Evolutionary conservation across 352 stramenopile genomes (phyloP), one percentile per base, ranked within the genome.

Genomic region (Peronospora farinosa): DNA sequence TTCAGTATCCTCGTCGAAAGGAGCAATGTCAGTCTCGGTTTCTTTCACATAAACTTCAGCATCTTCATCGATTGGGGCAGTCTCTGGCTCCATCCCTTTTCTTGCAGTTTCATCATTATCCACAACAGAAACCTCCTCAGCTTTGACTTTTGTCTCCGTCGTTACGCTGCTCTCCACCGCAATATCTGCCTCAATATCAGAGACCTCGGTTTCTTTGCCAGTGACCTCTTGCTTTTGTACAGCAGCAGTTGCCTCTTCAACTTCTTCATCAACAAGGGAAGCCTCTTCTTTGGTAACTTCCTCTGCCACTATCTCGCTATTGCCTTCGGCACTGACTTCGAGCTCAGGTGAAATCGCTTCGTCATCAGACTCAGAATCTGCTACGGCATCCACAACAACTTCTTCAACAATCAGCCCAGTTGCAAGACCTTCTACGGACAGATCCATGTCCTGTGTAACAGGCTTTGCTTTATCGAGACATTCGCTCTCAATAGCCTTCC

Each of bases 401-500:
- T 39, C 23, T 11, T 53, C 50, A 4, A 48, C 51, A 56, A 25
- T 37, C 11, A n/a, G 2, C 13, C 23, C n/a, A 6, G n/a, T n/a
- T 6, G 12, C 32, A 16, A 16, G 7, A 16, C 4, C 32, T 37
- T 8, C 11, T 37, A 16, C 10, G 10, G 13, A 11, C 12, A 37
- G 12, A 16, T n/a, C 11, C 5, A 16, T 37, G 13, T 16, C 32
- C 32, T 8, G 32, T n/a, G 5, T 30, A 23, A 16, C 27, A 9
- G 41, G 2, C 21, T 47, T 15, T 9, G 41, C 15, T 47, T 31
- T 15, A 17, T 45, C n/a, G 12, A 37, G 12, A 37, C 5, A 5
- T 10, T 46, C 35, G 17, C 1, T 39, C 7, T 42, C 35, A 11
- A 37, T 13, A 31, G 35, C 21, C 30, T 56, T 10, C 23, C 11